phyloP scores from a whole-genome alignment of 768 basidiomycete genomes.

The Lactifluus pinguis region DNA sequence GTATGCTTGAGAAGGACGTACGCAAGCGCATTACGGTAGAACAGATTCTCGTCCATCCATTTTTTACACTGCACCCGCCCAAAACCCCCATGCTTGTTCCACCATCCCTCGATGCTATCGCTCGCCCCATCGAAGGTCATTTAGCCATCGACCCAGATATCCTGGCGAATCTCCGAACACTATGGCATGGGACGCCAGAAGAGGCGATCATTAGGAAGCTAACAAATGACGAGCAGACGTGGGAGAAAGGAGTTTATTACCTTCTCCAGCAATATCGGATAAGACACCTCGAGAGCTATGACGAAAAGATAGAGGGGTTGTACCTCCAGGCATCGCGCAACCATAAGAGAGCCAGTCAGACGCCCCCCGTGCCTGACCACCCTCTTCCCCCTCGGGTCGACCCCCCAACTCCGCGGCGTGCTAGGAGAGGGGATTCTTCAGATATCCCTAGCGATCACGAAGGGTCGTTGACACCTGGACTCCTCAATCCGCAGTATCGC shows the following conservation, averaged over 20 bases:
- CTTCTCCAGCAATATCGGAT: slow-evolving; percentile 79
- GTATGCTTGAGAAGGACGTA: slow-evolving; percentile 76
- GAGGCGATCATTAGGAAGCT: slow-evolving; percentile 64
- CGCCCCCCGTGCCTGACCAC: slow-evolving; percentile 16
- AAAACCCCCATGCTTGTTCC: slow-evolving; percentile 35
- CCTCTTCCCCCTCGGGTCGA: slow-evolving; percentile 43
- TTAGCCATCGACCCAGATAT: slow-evolving; percentile 82
- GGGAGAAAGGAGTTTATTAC: slow-evolving; percentile 96
- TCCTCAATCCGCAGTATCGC: slow-evolving; percentile 16
- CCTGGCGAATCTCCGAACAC: slow-evolving; percentile 77
- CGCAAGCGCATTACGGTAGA: slow-evolving; percentile 72
- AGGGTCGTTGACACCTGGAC: slow-evolving; percentile 11
- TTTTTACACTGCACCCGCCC: slow-evolving; percentile 51
- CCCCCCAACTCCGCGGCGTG: slow-evolving; percentile 56
- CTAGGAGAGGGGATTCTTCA: slow-evolving; percentile 23
- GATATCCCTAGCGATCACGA: slow-evolving; percentile 16
- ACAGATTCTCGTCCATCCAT: slow-evolving; percentile 73
- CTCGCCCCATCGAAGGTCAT: slow-evolving; percentile 51
- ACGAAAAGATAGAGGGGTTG: slow-evolving; percentile 34
- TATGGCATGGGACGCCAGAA: slow-evolving; percentile 83
- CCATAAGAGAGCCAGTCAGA: slow-evolving; percentile 29
- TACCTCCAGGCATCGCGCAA: slow-evolving; percentile 25
- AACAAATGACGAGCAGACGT: slow-evolving; percentile 58
- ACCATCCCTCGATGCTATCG: slow-evolving; percentile 58
- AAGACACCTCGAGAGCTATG: slow-evolving; percentile 64